Percentiles rank a stretch among this genome's conserved stretches.
phyloP scores from a whole-genome alignment of 495 filamentous ascomycete genomes.

The Bacidia rubella region DNA sequence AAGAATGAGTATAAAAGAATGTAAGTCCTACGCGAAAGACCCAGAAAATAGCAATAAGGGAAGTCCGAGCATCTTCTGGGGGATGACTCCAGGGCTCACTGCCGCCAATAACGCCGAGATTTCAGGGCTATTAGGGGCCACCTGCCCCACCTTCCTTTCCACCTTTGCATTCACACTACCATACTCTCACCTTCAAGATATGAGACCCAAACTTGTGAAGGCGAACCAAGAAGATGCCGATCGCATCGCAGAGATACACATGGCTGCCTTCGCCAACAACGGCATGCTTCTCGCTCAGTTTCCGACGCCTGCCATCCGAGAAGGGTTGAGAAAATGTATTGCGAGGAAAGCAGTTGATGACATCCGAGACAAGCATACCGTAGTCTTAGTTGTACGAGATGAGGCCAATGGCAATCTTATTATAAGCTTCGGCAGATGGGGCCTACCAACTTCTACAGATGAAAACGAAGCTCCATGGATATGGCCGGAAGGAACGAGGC shows the following conservation, averaged over 20 bases:
- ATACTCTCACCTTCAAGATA: neutral
- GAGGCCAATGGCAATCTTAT: slow-evolving; percentile 18
- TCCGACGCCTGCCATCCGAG: slow-evolving; percentile 22
- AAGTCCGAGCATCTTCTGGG: too few species aligned
- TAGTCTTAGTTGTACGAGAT: slow-evolving; percentile 25
- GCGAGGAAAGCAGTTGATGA: slow-evolving; percentile 16
- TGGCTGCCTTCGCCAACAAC: slow-evolving; percentile 31
- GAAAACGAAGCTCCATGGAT: slow-evolving; percentile 10
- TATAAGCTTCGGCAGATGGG: slow-evolving; percentile 30
- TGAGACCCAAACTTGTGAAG: neutral
- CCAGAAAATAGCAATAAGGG: too few species aligned
- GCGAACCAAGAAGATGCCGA: slow-evolving; percentile 20
- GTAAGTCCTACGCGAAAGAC: too few species aligned
- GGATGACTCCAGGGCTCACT: too few species aligned
- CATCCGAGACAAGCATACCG: slow-evolving; percentile 17
- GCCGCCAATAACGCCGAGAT: neutral
- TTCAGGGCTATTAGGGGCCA: neutral
- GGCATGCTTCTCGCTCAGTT: slow-evolving; percentile 30
- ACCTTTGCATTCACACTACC: neutral
- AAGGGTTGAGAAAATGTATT: slow-evolving; percentile 17
- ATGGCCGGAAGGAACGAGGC: slow-evolving; percentile 24
- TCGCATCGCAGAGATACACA: slow-evolving; percentile 30
- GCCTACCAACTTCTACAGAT: slow-evolving; percentile 16
- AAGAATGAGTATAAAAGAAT: too few species aligned
- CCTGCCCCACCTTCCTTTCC: neutral